Conservation (phyloP, 345 rosid genomes). For the Pistacia integerrima region DNA sequence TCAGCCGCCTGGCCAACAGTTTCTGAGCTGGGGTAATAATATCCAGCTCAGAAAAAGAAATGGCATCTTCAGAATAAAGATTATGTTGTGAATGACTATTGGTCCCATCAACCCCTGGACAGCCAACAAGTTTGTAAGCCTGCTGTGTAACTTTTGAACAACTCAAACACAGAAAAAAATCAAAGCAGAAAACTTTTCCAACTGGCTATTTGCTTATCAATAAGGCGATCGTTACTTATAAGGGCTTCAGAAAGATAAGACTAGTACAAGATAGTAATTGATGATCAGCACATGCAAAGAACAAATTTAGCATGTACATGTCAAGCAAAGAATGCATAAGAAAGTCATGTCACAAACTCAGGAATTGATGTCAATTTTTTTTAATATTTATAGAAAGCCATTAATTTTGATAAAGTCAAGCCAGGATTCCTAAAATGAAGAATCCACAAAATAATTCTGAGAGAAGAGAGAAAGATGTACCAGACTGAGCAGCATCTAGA, state of each 20-base stretch:
- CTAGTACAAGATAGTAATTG: neutral
- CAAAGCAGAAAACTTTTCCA: neutral
- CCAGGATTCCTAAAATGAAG: neutral
- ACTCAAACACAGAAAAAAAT: conserved; percentile 3
- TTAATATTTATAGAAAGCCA: too few relatives aligned
- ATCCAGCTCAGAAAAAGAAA: conserved; percentile 78
- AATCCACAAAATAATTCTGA: neutral
- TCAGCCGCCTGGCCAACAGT: conserved; percentile 82
- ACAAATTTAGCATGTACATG: neutral
- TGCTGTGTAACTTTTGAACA: neutral
- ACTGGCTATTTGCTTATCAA: neutral
- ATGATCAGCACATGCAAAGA: neutral
- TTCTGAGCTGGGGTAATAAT: conserved; percentile 90
- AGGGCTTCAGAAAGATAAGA: neutral
- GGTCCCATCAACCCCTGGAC: conserved; percentile 39
- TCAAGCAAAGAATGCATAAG: conserved; percentile 1
- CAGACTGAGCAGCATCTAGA: conserved; percentile 83
- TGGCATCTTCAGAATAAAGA: conserved; percentile 46
- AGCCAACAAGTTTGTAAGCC: conserved; percentile 22
- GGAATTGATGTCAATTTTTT: too few relatives aligned
- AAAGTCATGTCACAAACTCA: too few relatives aligned
- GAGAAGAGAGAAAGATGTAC: conserved; percentile 35
- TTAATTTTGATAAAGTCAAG: too few relatives aligned
- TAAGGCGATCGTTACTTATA: neutral
- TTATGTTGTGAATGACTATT: conserved; percentile 34